Percentiles rank a stretch among this genome's conserved stretches.
These are phyloP conservation scores for Ampelomyces quisqualis DNA, from an alignment of 2,329 filamentous ascomycete species.

Conservation along the genomic window DNA sequence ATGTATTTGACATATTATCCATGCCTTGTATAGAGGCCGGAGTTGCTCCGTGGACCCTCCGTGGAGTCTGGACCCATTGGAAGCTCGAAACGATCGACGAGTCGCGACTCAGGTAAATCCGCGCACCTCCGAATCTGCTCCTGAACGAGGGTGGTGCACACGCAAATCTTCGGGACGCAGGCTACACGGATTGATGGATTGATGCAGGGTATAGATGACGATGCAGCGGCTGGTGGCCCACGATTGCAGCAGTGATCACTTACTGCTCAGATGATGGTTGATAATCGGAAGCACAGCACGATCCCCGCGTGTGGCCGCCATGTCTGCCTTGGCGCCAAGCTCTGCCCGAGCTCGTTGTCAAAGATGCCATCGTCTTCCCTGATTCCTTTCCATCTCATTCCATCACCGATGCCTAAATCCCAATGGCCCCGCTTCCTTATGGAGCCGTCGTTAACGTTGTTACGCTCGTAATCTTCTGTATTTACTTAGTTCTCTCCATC, in stretches of 20 bases:
- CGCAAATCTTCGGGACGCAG: neutral
- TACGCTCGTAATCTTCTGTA: constrained; percentile 37
- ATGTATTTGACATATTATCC: no score
- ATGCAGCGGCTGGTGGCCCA: neutral
- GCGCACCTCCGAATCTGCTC: neutral
- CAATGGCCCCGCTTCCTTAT: constrained; percentile 28
- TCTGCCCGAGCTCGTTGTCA: neutral
- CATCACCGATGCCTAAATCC: constrained; percentile 21
- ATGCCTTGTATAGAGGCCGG: constrained; percentile 1
- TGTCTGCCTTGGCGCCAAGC: constrained; percentile 3
- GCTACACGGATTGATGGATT: neutral
- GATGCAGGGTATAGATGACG: neutral
- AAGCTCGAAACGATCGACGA: neutral
- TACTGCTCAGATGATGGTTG: no score
- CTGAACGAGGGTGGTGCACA: neutral
- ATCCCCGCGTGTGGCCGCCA: neutral
- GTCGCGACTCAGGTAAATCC: neutral
- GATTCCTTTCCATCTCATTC: constrained; percentile 1
- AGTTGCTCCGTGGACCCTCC: neutral
- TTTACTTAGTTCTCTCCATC: constrained; percentile 32
- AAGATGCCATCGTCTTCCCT: neutral
- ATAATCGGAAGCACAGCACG: neutral
- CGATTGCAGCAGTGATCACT: no score
- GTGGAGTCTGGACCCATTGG: no score
- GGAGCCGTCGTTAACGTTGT: constrained; percentile 37